These are phyloP conservation scores for Diaporthe sp. DNA, from an alignment of 2,329 filamentous ascomycete species.

Conservation along the genomic window DNA sequence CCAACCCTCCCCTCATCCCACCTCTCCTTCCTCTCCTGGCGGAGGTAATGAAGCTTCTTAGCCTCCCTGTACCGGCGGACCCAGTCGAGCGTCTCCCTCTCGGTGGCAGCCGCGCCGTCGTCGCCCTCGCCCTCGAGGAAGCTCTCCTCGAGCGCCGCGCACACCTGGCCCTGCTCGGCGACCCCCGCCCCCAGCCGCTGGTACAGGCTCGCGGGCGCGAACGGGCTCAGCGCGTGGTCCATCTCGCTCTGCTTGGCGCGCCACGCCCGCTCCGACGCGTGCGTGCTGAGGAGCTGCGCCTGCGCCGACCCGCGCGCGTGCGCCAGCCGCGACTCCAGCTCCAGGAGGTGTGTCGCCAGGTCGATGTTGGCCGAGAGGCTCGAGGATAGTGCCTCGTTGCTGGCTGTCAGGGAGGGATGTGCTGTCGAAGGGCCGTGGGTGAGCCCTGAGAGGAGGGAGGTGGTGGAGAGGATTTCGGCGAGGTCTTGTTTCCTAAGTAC, in stretches of 20 bases:
- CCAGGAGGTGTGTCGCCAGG: conserved; percentile 71
- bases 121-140: conserved; percentile 75
- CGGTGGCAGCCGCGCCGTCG: conserved; percentile 68
- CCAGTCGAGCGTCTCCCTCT: conserved; percentile 89
- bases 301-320: conserved; percentile 78
- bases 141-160: conserved; percentile 88
- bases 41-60: conserved; percentile 79
- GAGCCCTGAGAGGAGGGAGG: conserved; percentile 78
- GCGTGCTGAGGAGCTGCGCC: conserved; percentile 82
- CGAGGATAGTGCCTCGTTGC: conserved; percentile 71
- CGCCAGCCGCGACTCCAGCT: conserved; percentile 66
- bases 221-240: conserved; percentile 85
- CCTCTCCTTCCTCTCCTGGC: conserved; percentile 87
- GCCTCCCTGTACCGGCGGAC: conserved; percentile 83
- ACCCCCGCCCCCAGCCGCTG: conserved; percentile 81
- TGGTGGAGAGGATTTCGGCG: conserved; percentile 72
- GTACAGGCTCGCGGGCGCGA: conserved; percentile 88
- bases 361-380: conserved; percentile 78
- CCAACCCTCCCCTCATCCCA: conserved; percentile 98
- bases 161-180: conserved; percentile 84
- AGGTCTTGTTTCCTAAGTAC: conserved; percentile 79
- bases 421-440: conserved; percentile 72
- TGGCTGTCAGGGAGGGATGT: conserved; percentile 77
- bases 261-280: conserved; percentile 93
- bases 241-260: conserved; percentile 88